Base-by-base conservation (phyloP, 495 filamentous ascomycete species). In the Aspergillus coremiiformis region DNA sequence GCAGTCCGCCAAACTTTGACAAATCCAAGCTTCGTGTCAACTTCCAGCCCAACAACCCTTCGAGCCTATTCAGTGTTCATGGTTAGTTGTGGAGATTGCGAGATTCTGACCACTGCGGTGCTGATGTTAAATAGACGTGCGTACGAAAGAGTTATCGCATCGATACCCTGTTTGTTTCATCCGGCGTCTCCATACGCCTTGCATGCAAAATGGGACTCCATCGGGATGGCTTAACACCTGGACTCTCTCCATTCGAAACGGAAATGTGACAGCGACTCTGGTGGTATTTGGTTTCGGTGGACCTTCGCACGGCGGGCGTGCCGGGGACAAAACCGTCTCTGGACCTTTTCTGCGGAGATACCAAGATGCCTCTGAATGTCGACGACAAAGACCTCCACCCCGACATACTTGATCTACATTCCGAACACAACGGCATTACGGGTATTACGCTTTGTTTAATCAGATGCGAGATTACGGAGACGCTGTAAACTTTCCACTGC, bases 51-150 rank as follows among this genome's bases (percentile, higher is more conserved):
- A 1, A 74, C 82, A 20, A 77, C 85, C 0, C 60, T 89, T 2
- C 86, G 89, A 60, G 87, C 84, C 3, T 82, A 87, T 49, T 68
- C 84, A 8, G 62, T 90, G 14, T 90, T 84, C 56, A 72, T 86
- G 35, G 64, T 74, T 53, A 51, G 29, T 12, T 32, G 29, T 9
- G 54, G 1, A 11, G 3, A 20, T 23, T 4, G n/a, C n/a, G 5
- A 26, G 11, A 21, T 3, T 15, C 11, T 42, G 14, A 29, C 12
- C 27, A 3, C 47, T 26, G 4, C 1, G 6, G 7, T 24, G 17
- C 42, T 44, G 4, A n/a, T 2, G 2, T 5, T 11, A 37, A 24
- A 11, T 29, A 67, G 50, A 55, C 54, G 43, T 70, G 76, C 17
- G 71, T 79, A 26, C 72, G 78, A 10, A 66, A 73, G 10, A 70